A percentile compares a stretch with the other conserved stretches of the same genome.
Evolutionary conservation across 225 moss, liverwort and hornwort species (phyloP).

Genomic region (Polytrichum commune): DNA sequence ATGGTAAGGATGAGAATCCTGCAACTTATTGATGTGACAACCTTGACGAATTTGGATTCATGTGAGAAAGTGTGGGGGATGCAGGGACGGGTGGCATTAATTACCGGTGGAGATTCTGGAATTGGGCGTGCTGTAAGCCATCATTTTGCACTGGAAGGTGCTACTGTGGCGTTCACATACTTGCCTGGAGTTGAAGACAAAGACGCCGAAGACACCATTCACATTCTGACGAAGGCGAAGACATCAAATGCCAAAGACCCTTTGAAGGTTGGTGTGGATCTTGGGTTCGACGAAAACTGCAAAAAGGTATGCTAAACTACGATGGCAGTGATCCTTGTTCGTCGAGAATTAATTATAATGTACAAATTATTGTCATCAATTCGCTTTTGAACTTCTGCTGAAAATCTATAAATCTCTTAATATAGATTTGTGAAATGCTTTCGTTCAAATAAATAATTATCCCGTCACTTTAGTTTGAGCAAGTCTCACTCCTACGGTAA

Average conservation of each 20-base stretch:
- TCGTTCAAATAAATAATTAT: no score
- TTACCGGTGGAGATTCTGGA: slow-evolving; percentile 87
- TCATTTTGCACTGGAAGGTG: slow-evolving; percentile 74
- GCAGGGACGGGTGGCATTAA: slow-evolving; percentile 72
- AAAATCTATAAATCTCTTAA: no score
- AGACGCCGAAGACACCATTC: slow-evolving; percentile 62
- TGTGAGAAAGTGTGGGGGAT: neutral
- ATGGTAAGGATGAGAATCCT: no score
- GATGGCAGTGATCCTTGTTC: no score
- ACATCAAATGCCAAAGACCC: slow-evolving; percentile 40
- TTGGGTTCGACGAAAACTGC: slow-evolving; percentile 79
- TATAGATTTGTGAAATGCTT: no score
- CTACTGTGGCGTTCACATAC: slow-evolving; percentile 78
- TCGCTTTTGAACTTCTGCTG: no score
- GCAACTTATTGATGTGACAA: neutral
- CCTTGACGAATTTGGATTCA: no score
- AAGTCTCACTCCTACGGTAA: no score
- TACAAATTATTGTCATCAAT: no score
- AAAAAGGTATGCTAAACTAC: slow-evolving; percentile 43
- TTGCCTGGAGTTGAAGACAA: slow-evolving; percentile 59
- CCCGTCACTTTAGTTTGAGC: no score
- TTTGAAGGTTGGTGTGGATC: slow-evolving; percentile 56
- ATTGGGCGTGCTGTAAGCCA: slow-evolving; percentile 72
- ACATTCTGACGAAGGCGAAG: slow-evolving; percentile 54
- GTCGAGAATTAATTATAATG: no score